Evolutionary conservation across 768 basidiomycete genomes (phyloP).

Genomic region (Royoungia palumana): DNA sequence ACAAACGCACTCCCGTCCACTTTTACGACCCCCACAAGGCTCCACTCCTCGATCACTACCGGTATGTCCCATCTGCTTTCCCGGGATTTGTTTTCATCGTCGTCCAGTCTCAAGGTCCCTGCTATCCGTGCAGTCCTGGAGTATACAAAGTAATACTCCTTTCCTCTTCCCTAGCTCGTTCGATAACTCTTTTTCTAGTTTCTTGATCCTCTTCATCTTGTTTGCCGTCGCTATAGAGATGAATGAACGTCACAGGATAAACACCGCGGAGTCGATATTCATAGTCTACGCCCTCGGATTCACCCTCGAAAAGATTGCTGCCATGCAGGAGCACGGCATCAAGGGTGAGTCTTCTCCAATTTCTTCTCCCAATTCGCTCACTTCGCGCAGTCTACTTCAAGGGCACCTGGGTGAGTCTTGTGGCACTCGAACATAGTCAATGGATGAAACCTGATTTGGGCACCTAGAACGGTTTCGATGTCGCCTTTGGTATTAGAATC

Average conservation of each 20-base stretch:
- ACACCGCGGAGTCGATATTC: constrained; percentile 65
- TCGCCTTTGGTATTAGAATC: constrained; percentile 68
- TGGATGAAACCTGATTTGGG: constrained; percentile 15
- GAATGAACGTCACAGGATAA: constrained; percentile 58
- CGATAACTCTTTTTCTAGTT: constrained; percentile 39
- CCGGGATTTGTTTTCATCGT: background rate
- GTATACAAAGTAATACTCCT: constrained; percentile 64
- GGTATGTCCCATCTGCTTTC: constrained; percentile 44
- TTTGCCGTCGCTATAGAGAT: constrained; percentile 80
- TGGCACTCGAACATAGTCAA: constrained; percentile 9
- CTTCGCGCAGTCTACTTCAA: constrained; percentile 65
- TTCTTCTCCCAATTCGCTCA: constrained; percentile 2
- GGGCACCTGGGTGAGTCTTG: constrained; percentile 68
- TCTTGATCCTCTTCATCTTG: constrained; percentile 73
- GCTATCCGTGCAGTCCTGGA: constrained; percentile 88
- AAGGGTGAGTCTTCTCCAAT: constrained; percentile 48
- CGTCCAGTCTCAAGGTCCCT: constrained; percentile 80
- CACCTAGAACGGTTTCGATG: constrained; percentile 83
- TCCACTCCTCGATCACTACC: constrained; percentile 92
- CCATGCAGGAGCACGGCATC: constrained; percentile 94
- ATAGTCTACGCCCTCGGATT: constrained; percentile 82
- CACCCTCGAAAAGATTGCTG: constrained; percentile 86
- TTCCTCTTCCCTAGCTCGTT: background rate
- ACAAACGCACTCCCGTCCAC: constrained; percentile 88
- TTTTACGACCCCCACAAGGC: constrained; percentile 95